Evolutionary conservation across 768 basidiomycete species (phyloP).

Genomic region (Panus rudis): DNA sequence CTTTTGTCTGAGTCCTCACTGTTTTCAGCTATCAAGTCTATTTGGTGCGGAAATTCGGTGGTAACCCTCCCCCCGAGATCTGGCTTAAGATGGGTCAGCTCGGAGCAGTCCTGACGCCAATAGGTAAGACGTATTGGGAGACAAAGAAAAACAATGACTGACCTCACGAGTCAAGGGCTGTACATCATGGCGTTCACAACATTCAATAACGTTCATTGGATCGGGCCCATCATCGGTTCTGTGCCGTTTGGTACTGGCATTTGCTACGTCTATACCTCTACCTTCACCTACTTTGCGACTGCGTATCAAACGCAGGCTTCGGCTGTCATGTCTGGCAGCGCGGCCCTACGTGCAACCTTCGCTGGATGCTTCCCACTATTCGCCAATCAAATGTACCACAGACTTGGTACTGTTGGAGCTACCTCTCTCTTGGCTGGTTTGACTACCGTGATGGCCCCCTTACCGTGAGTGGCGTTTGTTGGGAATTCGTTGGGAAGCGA

Average conservation of each 20-base stretch:
- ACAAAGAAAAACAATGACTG: no score
- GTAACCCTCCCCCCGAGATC: conserved; percentile 37
- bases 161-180: no score
- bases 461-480: conserved; percentile 36
- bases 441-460: conserved; percentile 50
- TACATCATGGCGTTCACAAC: conserved; percentile 50
- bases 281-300: conserved; percentile 50
- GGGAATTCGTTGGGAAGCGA: conserved; percentile 24
- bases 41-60: conserved; percentile 27
- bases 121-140: conserved; percentile 43
- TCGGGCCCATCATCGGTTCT: conserved; percentile 34
- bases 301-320: conserved; percentile 41
- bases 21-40: no score
- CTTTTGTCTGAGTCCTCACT: neutral
- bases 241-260: conserved; percentile 46
- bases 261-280: conserved; percentile 56
- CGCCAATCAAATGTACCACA: conserved; percentile 38
- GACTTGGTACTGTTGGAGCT: conserved; percentile 59
- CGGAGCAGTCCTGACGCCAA: conserved; percentile 57
- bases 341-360: conserved; percentile 35
- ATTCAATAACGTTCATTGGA: conserved; percentile 36
- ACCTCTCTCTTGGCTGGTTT: conserved; percentile 60
- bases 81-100: conserved; percentile 57
- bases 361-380: conserved; percentile 45
- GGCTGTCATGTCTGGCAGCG: conserved; percentile 60